Percentiles rank a stretch among this genome's conserved stretches.
phyloP scores from a whole-genome alignment of 1,139 yeast species.

The Geotrichum citri-aurantii region DNA sequence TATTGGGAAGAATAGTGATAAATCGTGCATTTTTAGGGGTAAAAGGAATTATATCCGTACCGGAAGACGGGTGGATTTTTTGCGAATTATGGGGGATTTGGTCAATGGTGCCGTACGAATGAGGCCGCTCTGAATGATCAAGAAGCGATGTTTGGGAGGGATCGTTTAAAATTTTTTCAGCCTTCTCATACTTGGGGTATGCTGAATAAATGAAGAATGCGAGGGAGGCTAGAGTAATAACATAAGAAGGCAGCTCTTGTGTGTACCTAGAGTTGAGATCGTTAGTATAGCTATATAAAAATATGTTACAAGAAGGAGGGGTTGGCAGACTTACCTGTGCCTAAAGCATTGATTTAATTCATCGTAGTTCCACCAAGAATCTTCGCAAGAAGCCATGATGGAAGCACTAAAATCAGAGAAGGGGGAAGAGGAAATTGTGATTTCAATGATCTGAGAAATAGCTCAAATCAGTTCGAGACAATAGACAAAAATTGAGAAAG shows the following conservation, averaged over 20 bases:
- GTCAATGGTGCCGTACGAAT: conserved; percentile 2
- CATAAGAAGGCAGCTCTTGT: conserved; percentile 7
- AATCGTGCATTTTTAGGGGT: conserved; percentile 15
- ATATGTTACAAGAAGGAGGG: neutral
- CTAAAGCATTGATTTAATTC: conserved; percentile 28
- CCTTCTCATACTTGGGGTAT: conserved; percentile 4
- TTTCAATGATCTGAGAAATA: neutral
- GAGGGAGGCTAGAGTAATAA: neutral
- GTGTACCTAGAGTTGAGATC: neutral
- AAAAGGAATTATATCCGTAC: neutral
- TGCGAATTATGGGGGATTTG: neutral
- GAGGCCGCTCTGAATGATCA: neutral
- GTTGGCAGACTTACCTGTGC: conserved; percentile 26
- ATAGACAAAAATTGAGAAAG: neutral
- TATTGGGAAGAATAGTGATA: conserved; percentile 28
- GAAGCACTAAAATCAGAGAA: neutral
- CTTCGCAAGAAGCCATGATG: conserved; percentile 21
- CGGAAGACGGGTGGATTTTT: neutral
- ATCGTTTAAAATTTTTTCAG: neutral
- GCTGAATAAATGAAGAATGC: conserved; percentile 4
- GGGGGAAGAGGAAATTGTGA: too few species aligned
- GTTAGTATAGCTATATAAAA: neutral
- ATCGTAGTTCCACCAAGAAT: conserved; percentile 29
- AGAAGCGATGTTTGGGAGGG: neutral
- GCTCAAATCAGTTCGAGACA: neutral